Conservation (phyloP, 768 basidiomycete species). For the Lanmaoa rubissima region DNA sequence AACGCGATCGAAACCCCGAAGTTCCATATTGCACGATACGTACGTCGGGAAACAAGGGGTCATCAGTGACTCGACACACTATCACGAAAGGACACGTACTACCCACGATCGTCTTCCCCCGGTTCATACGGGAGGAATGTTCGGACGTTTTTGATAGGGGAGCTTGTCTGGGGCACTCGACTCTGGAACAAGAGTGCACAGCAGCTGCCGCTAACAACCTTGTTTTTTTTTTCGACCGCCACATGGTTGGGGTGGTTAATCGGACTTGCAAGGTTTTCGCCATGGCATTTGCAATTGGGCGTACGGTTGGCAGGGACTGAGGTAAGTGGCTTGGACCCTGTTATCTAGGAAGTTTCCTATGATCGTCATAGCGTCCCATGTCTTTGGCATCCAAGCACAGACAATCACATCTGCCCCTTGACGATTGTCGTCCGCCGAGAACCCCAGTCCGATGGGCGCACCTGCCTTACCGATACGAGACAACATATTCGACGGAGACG, state of each 20-base stretch:
- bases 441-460: slow-evolving; percentile 9
- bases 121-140: not conserved
- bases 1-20: not conserved
- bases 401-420: slow-evolving; percentile 2
- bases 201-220: not conserved
- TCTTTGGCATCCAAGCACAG: not conserved
- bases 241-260: not conserved
- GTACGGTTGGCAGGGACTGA: not conserved
- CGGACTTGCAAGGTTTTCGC: not conserved
- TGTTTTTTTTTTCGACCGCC: not conserved
- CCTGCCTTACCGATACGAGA: not conserved
- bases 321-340: slow-evolving; percentile 14
- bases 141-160: not conserved
- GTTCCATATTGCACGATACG: not conserved
- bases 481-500: not conserved
- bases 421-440: not conserved
- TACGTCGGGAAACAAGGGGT: not conserved
- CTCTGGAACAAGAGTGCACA: not conserved
- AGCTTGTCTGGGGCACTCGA: not conserved
- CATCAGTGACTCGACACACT: not conserved
- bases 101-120: not conserved
- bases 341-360: not conserved
- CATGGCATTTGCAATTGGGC: not conserved
- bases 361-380: not conserved
- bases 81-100: not conserved